Percentiles rank a stretch among this genome's conserved stretches.
These are phyloP conservation scores for Sphagnum magellanicum DNA, from an alignment of 228 moss, liverwort and hornwort genomes.

Conservation along the genomic window DNA sequence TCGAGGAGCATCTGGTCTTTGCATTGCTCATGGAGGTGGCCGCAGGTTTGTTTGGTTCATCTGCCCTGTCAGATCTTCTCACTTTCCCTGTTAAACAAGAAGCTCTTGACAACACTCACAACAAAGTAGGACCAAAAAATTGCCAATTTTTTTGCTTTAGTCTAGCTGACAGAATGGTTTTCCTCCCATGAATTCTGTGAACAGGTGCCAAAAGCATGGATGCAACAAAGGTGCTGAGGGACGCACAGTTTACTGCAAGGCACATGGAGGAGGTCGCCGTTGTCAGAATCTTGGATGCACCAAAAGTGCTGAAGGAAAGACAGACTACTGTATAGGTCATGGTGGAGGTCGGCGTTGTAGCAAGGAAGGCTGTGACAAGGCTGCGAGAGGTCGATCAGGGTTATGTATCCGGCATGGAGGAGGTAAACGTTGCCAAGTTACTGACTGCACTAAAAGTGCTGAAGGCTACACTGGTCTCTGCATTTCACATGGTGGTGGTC, in stretches of 20 bases:
- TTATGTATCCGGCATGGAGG: constrained; percentile 97
- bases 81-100: no score
- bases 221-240: constrained; percentile 99
- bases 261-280: constrained; percentile 92
- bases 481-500: constrained; percentile 95
- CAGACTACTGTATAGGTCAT: constrained; percentile 93
- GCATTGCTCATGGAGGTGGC: constrained; percentile 96
- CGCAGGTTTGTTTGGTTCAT: constrained; percentile 45
- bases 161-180: no score
- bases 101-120: no score
- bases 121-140: no score
- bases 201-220: constrained; percentile 94
- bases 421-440: constrained; percentile 85
- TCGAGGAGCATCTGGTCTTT: constrained; percentile 85
- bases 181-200: constrained; percentile 33
- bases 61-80: no score
- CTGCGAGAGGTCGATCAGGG: constrained; percentile 94
- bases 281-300: constrained; percentile 96
- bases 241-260: constrained; percentile 97
- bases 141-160: no score
- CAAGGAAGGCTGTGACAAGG: constrained; percentile 79
- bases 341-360: constrained; percentile 95
- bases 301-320: constrained; percentile 97
- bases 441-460: constrained; percentile 94
- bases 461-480: constrained; percentile 97